These are phyloP conservation scores for Purpureocillium lavendulum DNA, from an alignment of 2,329 filamentous ascomycete genomes.

Conservation along the genomic window DNA sequence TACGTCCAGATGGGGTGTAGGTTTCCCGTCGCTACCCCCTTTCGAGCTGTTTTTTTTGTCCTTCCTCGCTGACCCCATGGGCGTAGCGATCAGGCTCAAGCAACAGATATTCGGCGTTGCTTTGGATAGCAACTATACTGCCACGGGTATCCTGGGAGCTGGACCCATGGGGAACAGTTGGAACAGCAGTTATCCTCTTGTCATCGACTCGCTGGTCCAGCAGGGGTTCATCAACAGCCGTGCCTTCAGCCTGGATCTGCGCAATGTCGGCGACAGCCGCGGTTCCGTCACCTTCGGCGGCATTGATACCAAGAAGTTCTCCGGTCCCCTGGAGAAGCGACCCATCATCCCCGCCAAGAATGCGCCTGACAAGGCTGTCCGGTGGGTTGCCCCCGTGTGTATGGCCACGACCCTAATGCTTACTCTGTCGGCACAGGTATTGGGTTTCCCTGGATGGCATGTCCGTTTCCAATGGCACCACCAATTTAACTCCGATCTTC, in stretches of 20 bases:
- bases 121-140: constrained; percentile 12
- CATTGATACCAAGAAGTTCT: constrained; percentile 45
- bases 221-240: constrained; percentile 23
- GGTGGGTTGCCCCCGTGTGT: constrained; percentile 1
- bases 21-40: constrained; percentile 1
- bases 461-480: no score
- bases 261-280: constrained; percentile 11
- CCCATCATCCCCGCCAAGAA: constrained; percentile 38
- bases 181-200: constrained; percentile 16
- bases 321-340: constrained; percentile 42
- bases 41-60: background rate
- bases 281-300: constrained; percentile 40
- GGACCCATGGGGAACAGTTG: constrained; percentile 18
- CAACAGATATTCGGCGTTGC: constrained; percentile 22
- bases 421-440: background rate
- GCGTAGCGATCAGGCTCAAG: constrained; percentile 13
- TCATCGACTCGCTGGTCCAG: constrained; percentile 18
- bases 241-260: constrained; percentile 19
- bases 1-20: constrained; percentile 18
- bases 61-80: background rate
- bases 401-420: background rate
- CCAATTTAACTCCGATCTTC: no score
- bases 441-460: no score
- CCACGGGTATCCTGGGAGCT: constrained; percentile 20
- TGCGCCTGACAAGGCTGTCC: constrained; percentile 16